phyloP scores from a whole-genome alignment of 768 basidiomycete species.

The Tricholoma sp. region DNA sequence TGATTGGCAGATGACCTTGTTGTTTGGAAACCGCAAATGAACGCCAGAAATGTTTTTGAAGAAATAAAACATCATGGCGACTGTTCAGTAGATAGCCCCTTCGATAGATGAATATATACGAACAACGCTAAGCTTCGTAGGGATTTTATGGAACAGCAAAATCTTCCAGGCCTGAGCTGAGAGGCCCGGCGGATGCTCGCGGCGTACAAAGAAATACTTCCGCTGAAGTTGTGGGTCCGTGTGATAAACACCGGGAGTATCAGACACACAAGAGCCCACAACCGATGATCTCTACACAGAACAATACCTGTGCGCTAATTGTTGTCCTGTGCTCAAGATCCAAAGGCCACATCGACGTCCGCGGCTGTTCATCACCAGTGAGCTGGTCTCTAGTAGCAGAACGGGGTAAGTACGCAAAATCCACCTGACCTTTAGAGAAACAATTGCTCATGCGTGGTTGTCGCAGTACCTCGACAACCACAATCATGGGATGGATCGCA shows the following conservation, averaged over 20 bases:
- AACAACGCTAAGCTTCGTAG: not conserved
- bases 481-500: too few relatives aligned
- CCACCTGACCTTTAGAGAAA: not conserved
- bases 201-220: not conserved
- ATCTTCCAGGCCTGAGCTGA: not conserved
- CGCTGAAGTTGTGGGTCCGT: not conserved
- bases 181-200: too few relatives aligned
- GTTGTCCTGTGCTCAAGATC: not conserved
- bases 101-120: not conserved
- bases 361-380: not conserved
- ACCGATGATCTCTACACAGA: not conserved
- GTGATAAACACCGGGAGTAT: too few relatives aligned
- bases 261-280: not conserved
- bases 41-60: too few relatives aligned
- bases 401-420: not conserved
- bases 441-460: not conserved
- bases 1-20: not conserved
- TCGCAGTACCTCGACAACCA: too few relatives aligned
- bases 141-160: not conserved
- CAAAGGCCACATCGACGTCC: not conserved
- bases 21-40: not conserved
- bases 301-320: not conserved
- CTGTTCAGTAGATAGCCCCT: too few relatives aligned
- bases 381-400: not conserved
- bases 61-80: too few relatives aligned